Evolutionary conservation across 2,329 filamentous ascomycete species (phyloP), one percentile per base, ranked within the genome.

Genomic region (Xylariaceae sp.): DNA sequence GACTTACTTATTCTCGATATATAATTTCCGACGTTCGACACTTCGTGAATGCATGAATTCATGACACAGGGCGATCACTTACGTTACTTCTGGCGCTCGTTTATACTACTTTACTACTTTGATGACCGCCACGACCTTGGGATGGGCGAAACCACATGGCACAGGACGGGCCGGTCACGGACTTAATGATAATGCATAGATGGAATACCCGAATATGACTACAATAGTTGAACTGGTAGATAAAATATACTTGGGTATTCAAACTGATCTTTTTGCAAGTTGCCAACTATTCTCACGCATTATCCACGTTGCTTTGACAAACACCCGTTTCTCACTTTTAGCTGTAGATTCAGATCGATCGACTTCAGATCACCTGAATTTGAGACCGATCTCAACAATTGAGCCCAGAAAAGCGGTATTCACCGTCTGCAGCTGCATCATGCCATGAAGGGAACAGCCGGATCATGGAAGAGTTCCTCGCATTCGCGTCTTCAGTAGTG

Each of bases 41-140:
- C 61, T 62, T 51, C 55, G 59, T 65, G 56, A 54, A 64, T 54
- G 59, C 53, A 60, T 58, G 49, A 51, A 59, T 64, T 66, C 55
- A 67, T 58, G 63, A 68, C 63, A 65, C 63, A 56, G 59, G 69
- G 63, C 65, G 49, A 62, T 68, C 65, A 62, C 62, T 56, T 49
- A 47, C 37, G 39, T 18, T 56, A 37, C 53, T 63, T 30, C 53
- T 45, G 62, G 57, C 62, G 57, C 62, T 64, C 60, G 57, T 64
- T 64, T 45, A 45, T 45, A 45, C 42, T n/a, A 57, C 18, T 51
- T 51, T 53, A 56, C 56, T 15, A 9, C 9, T 47, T 53, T 15
- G 10, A 55, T 15, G 50, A 48, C 47, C 55, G 48, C 50, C 39
- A 39, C 6, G 56, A 39, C 45, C 30, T 42, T 34, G 44, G n/a